Conservation (phyloP, 768 basidiomycete genomes). For the Lactarius vividus region DNA sequence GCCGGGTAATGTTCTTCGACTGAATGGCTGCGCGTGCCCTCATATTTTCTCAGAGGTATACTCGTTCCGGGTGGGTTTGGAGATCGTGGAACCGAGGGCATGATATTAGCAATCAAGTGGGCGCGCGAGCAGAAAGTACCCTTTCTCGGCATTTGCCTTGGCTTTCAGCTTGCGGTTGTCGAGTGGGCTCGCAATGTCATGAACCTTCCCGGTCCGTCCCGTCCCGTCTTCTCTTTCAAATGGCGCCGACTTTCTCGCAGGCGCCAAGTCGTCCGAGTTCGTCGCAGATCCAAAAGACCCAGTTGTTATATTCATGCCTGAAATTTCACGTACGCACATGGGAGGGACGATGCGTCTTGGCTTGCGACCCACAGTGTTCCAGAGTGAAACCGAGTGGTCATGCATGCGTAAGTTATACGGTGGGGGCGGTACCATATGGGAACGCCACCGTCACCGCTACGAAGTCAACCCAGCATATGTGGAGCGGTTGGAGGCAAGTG, state of each 20-base stretch:
- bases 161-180: slow-evolving; percentile 94
- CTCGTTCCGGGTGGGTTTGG: slow-evolving; percentile 98
- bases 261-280: slow-evolving; percentile 87
- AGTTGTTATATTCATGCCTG: slow-evolving; percentile 96
- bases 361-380: slow-evolving; percentile 92
- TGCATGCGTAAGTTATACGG: slow-evolving; percentile 80
- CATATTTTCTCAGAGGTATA: slow-evolving; percentile 63
- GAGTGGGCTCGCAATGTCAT: slow-evolving; percentile 91
- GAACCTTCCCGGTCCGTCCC: slow-evolving; percentile 55
- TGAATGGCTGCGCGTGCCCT: slow-evolving; percentile 10
- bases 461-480: slow-evolving; percentile 94
- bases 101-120: slow-evolving; percentile 98
- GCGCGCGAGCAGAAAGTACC: slow-evolving; percentile 93
- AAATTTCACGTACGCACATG: slow-evolving; percentile 96
- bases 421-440: slow-evolving; percentile 81
- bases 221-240: background rate
- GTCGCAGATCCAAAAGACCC: slow-evolving; percentile 57
- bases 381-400: slow-evolving; percentile 69
- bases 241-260: slow-evolving; percentile 39
- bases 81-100: slow-evolving; percentile 89
- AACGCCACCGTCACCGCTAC: slow-evolving; percentile 93
- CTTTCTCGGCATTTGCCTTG: slow-evolving; percentile 95
- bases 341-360: slow-evolving; percentile 99
- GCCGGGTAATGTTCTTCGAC: slow-evolving; percentile 58
- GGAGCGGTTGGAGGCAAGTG: slow-evolving; percentile 62